phyloP scores from a whole-genome alignment of 352 stramenopile genomes.

The Pythium phragmitis region DNA sequence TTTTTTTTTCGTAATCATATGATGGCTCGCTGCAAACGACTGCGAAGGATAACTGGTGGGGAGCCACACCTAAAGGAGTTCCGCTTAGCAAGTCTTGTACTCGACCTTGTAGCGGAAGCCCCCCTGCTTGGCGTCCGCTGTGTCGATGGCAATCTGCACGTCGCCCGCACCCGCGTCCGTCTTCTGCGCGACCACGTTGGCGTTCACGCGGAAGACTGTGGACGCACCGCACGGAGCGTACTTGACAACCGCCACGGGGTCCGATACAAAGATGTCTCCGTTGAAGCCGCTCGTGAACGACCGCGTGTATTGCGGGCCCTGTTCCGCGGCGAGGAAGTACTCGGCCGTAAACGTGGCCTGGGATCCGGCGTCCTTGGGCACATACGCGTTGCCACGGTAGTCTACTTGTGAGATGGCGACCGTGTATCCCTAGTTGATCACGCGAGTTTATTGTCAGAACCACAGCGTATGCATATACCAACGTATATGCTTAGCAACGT shows the following conservation, averaged over 20 bases:
- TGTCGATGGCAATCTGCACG: constrained; percentile 51
- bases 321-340: constrained; percentile 52
- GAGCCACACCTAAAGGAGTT: neutral
- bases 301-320: constrained; percentile 31
- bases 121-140: constrained; percentile 40
- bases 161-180: constrained; percentile 25
- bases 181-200: constrained; percentile 42
- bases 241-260: constrained; percentile 36
- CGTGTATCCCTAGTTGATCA: constrained; percentile 9
- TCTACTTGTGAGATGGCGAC: constrained; percentile 39
- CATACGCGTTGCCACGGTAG: constrained; percentile 44
- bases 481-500: neutral
- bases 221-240: constrained; percentile 48
- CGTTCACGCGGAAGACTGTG: constrained; percentile 52
- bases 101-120: constrained; percentile 53
- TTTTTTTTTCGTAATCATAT: neutral
- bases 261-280: constrained; percentile 31
- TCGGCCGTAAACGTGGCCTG: constrained; percentile 45
- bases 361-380: constrained; percentile 32
- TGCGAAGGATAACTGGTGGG: neutral
- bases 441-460: neutral
- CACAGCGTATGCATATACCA: too few relatives aligned
- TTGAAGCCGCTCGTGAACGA: constrained; percentile 35
- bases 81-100: constrained; percentile 25
- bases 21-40: neutral